These are phyloP conservation scores for Solanum hybrid DNA, from an alignment of 305 asterid genomes.

Conservation along the genomic window DNA sequence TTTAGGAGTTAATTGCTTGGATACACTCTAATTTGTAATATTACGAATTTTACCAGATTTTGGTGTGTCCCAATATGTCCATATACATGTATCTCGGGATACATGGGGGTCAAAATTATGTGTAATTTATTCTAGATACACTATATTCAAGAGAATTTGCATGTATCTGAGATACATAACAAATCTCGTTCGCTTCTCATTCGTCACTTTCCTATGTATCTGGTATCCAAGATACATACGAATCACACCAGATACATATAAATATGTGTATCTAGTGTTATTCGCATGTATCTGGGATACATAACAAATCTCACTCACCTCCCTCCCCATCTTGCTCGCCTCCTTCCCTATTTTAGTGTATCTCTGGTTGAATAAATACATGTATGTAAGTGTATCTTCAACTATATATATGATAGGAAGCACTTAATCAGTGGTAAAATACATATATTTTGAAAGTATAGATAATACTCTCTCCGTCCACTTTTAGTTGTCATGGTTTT, in stretches of 20 bases:
- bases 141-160: not conserved
- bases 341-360: not conserved
- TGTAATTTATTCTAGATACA: too few species aligned
- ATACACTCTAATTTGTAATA: too few species aligned
- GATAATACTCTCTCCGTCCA: not conserved
- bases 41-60: not conserved
- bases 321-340: not conserved
- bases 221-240: not conserved
- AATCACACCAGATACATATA: not conserved
- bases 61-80: not conserved
- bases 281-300: not conserved
- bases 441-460: not conserved
- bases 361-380: not conserved
- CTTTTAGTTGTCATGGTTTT: not conserved
- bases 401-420: not conserved
- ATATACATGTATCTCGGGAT: not conserved
- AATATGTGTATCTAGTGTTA: too few species aligned
- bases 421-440: not conserved
- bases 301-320: not conserved
- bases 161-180: not conserved
- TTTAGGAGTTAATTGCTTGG: not conserved
- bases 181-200: not conserved
- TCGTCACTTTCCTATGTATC: not conserved
- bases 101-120: not conserved
- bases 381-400: not conserved